Evolutionary conservation across 371 early-diverging fungal genomes (phyloP), one percentile per base, ranked within the genome.

Genomic region (Mortierella sp.): DNA sequence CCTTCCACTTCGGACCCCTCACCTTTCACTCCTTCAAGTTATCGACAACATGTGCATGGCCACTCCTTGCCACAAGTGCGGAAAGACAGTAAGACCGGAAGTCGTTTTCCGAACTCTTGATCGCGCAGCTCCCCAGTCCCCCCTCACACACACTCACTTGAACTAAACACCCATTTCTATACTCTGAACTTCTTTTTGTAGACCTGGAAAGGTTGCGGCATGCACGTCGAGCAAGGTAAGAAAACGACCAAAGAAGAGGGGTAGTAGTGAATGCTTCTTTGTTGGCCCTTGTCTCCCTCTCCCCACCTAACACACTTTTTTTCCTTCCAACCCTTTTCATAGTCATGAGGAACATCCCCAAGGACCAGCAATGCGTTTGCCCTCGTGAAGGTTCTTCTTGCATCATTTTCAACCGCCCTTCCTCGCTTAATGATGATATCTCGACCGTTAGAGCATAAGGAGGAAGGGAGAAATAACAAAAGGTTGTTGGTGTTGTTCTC

Each of bases 201-300:
- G 72, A 66, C 72, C 72, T 72, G 72, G 72, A 57, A 47, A 48
- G 72, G 72, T n/a, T 72, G 72, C 39, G 72, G 72, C 21, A 45
- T 43, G 71, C 71, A 70, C 46, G 71, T 70, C 43, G 59, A 63
- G 38, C 59, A 61, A 68, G 69, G 69, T 68, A 68, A 38, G 26
- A n/a, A 45, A 43, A 42, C 13, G 18, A 10, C n/a, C 42, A 12
- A 21, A 39, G 45, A 26, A 2, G 6, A 12, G 6, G 13, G 12
- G 13, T 12, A 3, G 2, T 31, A 13, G 19, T 34, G 55, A 41
- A 3, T 6, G 13, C 27, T 30, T 12, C 14, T 2, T 30, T 28
- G 3, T 34, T 10, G 10, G 34, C 34, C 10, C 7, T 34, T 34
- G 34, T 34, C 34, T 7, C 34, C 34, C 7, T 18, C 23, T 24